Evolutionary conservation across 73 alveolate genomes (phyloP).

Genomic region (Effrenium voratum): DNA sequence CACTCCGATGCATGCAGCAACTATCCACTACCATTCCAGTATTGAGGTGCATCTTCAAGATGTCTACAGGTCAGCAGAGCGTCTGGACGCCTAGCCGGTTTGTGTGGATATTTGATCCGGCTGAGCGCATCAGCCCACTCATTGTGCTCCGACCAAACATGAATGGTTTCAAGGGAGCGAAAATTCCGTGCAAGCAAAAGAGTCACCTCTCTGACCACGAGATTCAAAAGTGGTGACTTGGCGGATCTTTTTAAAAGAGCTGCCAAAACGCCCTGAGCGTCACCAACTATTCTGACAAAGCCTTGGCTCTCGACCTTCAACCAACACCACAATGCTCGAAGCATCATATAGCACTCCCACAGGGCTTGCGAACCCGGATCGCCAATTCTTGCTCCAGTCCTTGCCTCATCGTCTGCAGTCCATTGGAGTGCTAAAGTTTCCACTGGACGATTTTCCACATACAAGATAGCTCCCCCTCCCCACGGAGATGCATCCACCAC

Average conservation of each 20-base stretch:
- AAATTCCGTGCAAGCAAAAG: neutral
- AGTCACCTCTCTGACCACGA: conserved; percentile 22
- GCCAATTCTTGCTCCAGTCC: conserved; percentile 3
- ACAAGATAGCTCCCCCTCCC: conserved; percentile 12
- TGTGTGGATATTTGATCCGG: conserved; percentile 2
- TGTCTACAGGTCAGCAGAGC: neutral
- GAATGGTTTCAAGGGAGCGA: conserved; percentile 15
- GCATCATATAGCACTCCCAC: conserved; percentile 30
- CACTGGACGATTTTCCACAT: neutral
- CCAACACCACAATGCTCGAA: conserved; percentile 23
- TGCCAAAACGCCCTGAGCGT: conserved; percentile 22
- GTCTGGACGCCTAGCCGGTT: neutral
- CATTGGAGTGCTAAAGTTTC: neutral
- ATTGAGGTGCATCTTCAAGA: conserved; percentile 7
- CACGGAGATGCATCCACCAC: conserved; percentile 51
- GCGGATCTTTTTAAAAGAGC: neutral
- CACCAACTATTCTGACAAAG: neutral
- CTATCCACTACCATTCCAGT: conserved; percentile 27
- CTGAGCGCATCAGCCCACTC: conserved; percentile 32
- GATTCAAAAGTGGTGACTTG: neutral
- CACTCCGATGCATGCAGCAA: neutral
- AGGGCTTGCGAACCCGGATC: conserved; percentile 32
- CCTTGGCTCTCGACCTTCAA: neutral
- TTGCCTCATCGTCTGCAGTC: neutral
- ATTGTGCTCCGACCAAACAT: conserved; percentile 45